These are phyloP conservation scores for Agaricus subrufescens DNA, from an alignment of 768 basidiomycete genomes.

Conservation along the genomic window DNA sequence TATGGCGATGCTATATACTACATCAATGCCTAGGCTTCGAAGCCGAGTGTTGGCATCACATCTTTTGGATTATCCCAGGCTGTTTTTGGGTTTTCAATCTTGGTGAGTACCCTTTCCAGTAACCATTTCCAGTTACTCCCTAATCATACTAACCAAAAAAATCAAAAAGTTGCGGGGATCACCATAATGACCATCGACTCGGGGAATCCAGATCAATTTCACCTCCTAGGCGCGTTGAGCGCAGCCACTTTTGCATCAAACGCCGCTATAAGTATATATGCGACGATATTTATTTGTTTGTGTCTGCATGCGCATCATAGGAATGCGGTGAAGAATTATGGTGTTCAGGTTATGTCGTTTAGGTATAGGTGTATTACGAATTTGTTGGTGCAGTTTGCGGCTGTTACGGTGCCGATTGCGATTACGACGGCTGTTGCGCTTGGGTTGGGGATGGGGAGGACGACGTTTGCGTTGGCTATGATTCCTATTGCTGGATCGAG, in stretches of 20 bases:
- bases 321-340: no score
- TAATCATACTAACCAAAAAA: no score
- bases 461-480: neutral
- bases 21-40: neutral
- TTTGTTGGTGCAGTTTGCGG: neutral
- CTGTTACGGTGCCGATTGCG: neutral
- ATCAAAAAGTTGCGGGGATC: no score
- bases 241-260: no score
- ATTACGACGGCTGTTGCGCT: neutral
- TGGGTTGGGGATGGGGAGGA: neutral
- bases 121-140: no score
- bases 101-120: neutral
- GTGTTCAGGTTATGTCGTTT: neutral
- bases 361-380: neutral
- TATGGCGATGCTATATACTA: slow-evolving; percentile 4
- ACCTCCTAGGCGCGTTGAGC: no score
- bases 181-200: no score
- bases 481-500: neutral
- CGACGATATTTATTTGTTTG: no score
- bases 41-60: neutral
- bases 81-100: neutral
- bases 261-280: no score
- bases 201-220: no score
- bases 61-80: neutral
- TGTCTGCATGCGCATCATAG: no score